Evolutionary conservation across 805 yeast species (phyloP), one percentile per base, ranked within the genome.

Genomic region (Cephaloascus fragrans): DNA sequence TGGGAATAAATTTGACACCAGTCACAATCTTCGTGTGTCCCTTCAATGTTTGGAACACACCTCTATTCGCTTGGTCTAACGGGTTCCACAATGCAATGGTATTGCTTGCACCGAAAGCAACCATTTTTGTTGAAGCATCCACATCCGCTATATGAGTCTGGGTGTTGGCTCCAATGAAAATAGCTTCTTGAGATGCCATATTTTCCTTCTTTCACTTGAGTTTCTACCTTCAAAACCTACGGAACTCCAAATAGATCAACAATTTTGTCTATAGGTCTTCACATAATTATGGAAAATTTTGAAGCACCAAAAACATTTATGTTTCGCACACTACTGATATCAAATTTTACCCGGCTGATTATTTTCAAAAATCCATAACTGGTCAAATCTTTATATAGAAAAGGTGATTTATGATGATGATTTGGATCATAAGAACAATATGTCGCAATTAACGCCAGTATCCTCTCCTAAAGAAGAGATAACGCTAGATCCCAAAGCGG

Each of bases 71-170:
- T 29, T 52, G 38, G 3, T 45, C 28, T 16, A 73, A 52, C 1
- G 89, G 84, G n/a, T 72, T 61, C 80, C 87, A 83, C 31, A 85
- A 55, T 0, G 90, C 87, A 37, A 84, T 62, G 15, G 74, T 69
- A 34, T 63, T 68, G 1, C 76, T 74, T 0, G 93, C 86, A 5
- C 89, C 95, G 55, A 68, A 85, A 0, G 93, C 94, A 4, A 83
- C 67, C 3, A 71, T 40, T 18, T 62, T 50, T 9, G 49, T 47
- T 1, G 40, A 39, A 0, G 51, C 39, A 42, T 69, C 64, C 46
- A 69, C 71, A 48, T 77, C 88, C 18, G 79, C 69, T 4, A 72
- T 75, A 42, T 71, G 74, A 4, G 77, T 62, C 48, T 80, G 86
- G 43, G 71, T 73, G 53, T 83, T 84, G 28, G 86, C 87, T 14